Evolutionary conservation across 2,329 filamentous ascomycete species (phyloP).

Genomic region (Trichoderma sp.): DNA sequence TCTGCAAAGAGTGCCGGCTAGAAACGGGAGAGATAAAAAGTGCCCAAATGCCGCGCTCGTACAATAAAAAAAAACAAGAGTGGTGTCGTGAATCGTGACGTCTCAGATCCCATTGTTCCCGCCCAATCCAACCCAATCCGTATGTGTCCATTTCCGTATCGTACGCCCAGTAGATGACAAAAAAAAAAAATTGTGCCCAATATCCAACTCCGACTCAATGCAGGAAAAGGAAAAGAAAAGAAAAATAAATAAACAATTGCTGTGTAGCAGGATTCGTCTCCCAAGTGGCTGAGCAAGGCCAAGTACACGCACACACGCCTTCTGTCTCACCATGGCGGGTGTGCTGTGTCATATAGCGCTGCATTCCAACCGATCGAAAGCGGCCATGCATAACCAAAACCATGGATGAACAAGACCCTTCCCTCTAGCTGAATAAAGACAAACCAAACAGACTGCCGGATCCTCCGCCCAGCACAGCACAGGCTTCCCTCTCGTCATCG

Average conservation of each 20-base stretch:
- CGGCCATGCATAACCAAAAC: background rate
- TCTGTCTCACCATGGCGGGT: background rate
- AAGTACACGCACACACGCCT: background rate
- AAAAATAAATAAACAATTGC: background rate
- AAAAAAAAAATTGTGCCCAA: background rate
- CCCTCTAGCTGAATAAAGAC: background rate
- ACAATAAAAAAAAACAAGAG: background rate
- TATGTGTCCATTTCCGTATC: background rate
- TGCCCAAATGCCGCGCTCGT: background rate
- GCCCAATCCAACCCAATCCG: background rate
- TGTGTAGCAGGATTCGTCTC: background rate
- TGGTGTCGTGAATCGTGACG: background rate
- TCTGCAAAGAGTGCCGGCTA: background rate
- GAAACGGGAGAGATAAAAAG: background rate
- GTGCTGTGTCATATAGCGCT: no score
- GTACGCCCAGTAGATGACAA: background rate
- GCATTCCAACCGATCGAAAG: background rate
- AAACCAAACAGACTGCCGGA: background rate
- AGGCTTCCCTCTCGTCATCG: slow-evolving; percentile 12
- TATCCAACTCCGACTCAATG: background rate
- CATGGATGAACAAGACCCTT: background rate
- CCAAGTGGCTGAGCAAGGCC: background rate
- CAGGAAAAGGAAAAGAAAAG: background rate
- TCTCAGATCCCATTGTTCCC: background rate
- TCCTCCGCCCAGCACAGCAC: background rate